Base-by-base conservation (phyloP, 106 monocot genomes). In the Dactylorhiza incarnata region DNA sequence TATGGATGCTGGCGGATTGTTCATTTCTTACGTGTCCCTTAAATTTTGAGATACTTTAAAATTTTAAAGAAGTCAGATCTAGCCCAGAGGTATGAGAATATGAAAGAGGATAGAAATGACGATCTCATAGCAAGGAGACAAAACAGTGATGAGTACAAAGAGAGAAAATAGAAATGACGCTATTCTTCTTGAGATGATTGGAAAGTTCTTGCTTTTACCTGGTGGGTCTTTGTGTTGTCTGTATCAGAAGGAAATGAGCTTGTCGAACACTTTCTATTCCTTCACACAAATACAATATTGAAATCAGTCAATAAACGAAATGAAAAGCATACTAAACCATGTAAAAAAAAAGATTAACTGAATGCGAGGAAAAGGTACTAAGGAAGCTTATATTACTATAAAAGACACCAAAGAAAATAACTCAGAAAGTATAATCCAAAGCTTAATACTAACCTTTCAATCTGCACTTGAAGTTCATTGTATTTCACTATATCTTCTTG, bases 401-500 rank as follows among this genome's bases (percentile, higher is more conserved):
- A 44, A 10, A 16, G 4, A 1, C 13, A 37, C 67, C 68, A 44
- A 44, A 68, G n/a, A 19, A 63, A 7, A 63, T 23, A 25, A 63
- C 6, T 63, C 17, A 54, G 17, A 15, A 54, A 54, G 22, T 23
- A 63, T 23, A 63, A 11, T 63, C 2, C 23, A 25, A 56, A 19
- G 45, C 48, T 58, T 44, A 73, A 79, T 48, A 45, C 78, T 68
- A 49, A 93, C 96, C 96, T 93, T 86, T 91, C 91, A 19, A 87
- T 74, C 81, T 84, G 82, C 68, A 85, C 87, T 65, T 97, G 84
- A 62, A 97, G 85, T 74, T 93, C 86, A 53, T 81, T 89, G 61
- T 71, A 87, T 79, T 83, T 89, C 6, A 24, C 66, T 68, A 89
- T 75, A 77, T 89, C 79, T 46, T 93, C 85, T 66, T 89, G 79